A percentile compares a stretch with the other conserved stretches of the same genome.
phyloP scores from a whole-genome alignment of 352 stramenopile species.

The Phytopythium vexans region DNA sequence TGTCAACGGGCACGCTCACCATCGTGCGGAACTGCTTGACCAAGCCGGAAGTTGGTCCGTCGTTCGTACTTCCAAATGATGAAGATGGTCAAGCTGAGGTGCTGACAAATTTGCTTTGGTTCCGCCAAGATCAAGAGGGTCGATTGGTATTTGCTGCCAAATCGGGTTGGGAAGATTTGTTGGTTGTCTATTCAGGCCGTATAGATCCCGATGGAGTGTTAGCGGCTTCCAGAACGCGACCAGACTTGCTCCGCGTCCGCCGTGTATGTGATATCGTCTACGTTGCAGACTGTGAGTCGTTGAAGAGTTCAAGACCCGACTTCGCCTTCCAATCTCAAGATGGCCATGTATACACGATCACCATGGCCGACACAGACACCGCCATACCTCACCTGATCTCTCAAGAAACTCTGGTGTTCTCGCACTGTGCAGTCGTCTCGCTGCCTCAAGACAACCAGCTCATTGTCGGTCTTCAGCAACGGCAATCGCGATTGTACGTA shows the following conservation, averaged over 20 bases:
- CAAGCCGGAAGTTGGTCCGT: background rate
- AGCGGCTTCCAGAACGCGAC: background rate
- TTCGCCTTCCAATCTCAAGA: slow-evolving; percentile 25
- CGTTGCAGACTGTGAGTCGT: too few species aligned
- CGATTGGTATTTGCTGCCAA: slow-evolving; percentile 25
- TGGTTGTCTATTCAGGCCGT: slow-evolving; percentile 1
- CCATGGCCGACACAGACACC: background rate
- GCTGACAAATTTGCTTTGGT: slow-evolving; percentile 32
- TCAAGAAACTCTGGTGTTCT: slow-evolving; percentile 25
- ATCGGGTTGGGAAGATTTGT: slow-evolving; percentile 20
- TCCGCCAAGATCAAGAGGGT: slow-evolving; percentile 8
- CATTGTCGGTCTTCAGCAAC: slow-evolving; percentile 36
- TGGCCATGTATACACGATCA: slow-evolving; percentile 32
- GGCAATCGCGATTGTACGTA: slow-evolving; percentile 48
- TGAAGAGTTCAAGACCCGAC: too few species aligned
- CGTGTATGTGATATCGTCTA: too few species aligned
- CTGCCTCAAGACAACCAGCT: slow-evolving; percentile 6
- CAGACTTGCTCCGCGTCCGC: too few species aligned
- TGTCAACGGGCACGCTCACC: slow-evolving; percentile 37
- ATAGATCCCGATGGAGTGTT: background rate
- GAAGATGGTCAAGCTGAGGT: slow-evolving; percentile 2
- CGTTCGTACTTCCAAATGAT: too few species aligned
- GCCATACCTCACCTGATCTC: background rate
- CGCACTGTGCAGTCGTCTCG: slow-evolving; percentile 30
- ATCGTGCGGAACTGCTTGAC: slow-evolving; percentile 47